These are phyloP conservation scores for Phlyctochytrium bullatum DNA, from an alignment of 192 early-diverging fungal species.

Conservation along the genomic window DNA sequence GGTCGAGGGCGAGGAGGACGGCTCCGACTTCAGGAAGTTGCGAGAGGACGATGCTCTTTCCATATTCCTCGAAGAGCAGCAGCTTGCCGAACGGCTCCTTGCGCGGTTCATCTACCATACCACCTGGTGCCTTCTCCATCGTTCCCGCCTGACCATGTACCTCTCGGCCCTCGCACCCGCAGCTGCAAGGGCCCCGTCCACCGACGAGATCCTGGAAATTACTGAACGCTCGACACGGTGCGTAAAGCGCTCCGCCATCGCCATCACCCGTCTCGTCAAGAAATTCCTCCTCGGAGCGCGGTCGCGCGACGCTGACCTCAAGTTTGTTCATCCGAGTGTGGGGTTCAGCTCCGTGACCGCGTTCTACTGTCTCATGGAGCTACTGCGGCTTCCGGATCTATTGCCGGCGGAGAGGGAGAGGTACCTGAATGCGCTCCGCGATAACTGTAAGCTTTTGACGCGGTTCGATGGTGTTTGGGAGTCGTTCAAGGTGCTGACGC, in stretches of 20 bases:
- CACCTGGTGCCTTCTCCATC: neutral
- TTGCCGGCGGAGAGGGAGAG: neutral
- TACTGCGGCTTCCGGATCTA: neutral
- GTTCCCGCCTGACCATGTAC: neutral
- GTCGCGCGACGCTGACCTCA: neutral
- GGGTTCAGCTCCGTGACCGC: neutral
- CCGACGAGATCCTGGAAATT: neutral
- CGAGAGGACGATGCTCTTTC: neutral
- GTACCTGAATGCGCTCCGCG: neutral
- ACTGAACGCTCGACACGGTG: neutral
- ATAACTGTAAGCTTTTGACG: neutral
- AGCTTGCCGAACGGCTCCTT: neutral
- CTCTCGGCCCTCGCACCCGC: too few relatives aligned
- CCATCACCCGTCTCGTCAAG: neutral
- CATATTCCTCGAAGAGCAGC: neutral
- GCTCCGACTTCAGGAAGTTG: neutral
- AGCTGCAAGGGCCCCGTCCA: neutral
- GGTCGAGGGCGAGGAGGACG: too few relatives aligned
- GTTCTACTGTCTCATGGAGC: neutral
- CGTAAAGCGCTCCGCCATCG: neutral
- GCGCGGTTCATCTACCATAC: neutral
- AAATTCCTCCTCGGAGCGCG: neutral
- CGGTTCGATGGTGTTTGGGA: neutral
- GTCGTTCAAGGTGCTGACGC: neutral
- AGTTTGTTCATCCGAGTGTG: neutral